A percentile compares a stretch with the other conserved stretches of the same genome.
Conservation (phyloP, 2,329 filamentous ascomycete genomes). For the Fusarium staphyleae region DNA sequence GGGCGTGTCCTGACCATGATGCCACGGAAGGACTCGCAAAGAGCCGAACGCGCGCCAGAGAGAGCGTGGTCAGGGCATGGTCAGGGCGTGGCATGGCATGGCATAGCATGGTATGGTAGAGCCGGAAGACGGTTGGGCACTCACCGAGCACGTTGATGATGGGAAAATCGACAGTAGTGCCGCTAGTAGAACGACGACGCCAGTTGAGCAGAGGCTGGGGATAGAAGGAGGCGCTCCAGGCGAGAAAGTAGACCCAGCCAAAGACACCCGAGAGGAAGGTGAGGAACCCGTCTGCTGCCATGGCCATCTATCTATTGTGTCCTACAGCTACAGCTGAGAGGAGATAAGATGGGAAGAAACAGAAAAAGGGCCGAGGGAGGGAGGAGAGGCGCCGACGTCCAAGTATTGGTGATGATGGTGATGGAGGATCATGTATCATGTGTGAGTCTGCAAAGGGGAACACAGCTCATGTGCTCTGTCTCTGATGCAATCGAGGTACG, state of each 20-base stretch:
- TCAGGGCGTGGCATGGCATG: slow-evolving; percentile 3
- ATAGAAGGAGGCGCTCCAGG: slow-evolving; percentile 92
- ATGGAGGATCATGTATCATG: slow-evolving; percentile 10
- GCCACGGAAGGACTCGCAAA: slow-evolving; percentile 12
- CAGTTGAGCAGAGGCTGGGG: slow-evolving; percentile 87
- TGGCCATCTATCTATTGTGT: slow-evolving; percentile 5
- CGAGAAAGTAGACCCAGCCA: slow-evolving; percentile 77
- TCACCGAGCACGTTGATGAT: slow-evolving; percentile 71
- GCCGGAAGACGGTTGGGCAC: slow-evolving; percentile 23
- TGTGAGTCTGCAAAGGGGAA: slow-evolving; percentile 17
- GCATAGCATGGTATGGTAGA: neutral
- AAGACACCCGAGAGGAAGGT: slow-evolving; percentile 63
- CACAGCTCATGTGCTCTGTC: slow-evolving; percentile 23
- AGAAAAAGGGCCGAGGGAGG: neutral
- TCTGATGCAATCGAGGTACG: slow-evolving; percentile 31
- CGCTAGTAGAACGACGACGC: slow-evolving; percentile 76
- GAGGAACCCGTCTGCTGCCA: slow-evolving; percentile 50
- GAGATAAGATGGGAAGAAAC: neutral
- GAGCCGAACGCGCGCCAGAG: neutral
- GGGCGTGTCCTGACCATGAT: slow-evolving; percentile 25
- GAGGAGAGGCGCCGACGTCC: neutral
- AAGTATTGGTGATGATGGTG: slow-evolving; percentile 7
- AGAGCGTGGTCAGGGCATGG: neutral
- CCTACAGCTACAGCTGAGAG: neutral
- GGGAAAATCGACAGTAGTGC: slow-evolving; percentile 88